Percentiles rank a stretch among this genome's conserved stretches.
Evolutionary conservation across 164 flowering plant genomes (phyloP).

Genomic region (Nymphaea thermarum): DNA sequence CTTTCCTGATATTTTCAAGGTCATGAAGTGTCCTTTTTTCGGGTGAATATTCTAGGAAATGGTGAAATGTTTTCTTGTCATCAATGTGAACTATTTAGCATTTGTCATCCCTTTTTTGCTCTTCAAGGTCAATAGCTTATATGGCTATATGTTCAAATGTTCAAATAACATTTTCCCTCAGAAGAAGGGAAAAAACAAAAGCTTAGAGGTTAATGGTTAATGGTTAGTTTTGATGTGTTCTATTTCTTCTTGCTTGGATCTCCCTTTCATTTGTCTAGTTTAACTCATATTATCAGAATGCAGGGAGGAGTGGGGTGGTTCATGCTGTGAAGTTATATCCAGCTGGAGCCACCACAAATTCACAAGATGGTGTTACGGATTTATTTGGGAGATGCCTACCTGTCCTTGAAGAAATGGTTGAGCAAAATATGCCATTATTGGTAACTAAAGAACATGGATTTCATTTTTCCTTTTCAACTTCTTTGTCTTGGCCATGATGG

Average conservation of each 20-base stretch:
- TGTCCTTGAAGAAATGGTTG: constrained; percentile 83
- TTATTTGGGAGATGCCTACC: constrained; percentile 84
- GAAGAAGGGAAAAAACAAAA: not conserved
- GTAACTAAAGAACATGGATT: constrained; percentile 19
- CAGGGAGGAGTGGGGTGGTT: constrained; percentile 82
- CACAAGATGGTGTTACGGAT: constrained; percentile 98
- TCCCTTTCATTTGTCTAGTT: not conserved
- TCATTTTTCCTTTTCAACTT: no score
- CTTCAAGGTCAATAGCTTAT: no score
- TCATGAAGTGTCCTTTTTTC: no score
- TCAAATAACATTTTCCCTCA: no score
- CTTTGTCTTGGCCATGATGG: no score
- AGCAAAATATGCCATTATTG: constrained; percentile 87
- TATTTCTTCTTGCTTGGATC: not conserved
- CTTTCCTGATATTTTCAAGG: no score
- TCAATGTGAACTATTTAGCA: no score
- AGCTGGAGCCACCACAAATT: constrained; percentile 98
- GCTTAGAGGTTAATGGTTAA: not conserved
- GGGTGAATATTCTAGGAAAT: no score
- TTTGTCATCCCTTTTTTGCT: no score
- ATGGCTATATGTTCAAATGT: no score
- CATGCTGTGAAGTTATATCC: constrained; percentile 91
- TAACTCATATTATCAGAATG: not conserved
- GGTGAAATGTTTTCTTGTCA: no score
- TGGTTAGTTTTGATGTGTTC: not conserved